Percentiles rank a stretch among this genome's conserved stretches.
phyloP scores from a whole-genome alignment of 805 yeast genomes.

The Yamadazyma insecticola region DNA sequence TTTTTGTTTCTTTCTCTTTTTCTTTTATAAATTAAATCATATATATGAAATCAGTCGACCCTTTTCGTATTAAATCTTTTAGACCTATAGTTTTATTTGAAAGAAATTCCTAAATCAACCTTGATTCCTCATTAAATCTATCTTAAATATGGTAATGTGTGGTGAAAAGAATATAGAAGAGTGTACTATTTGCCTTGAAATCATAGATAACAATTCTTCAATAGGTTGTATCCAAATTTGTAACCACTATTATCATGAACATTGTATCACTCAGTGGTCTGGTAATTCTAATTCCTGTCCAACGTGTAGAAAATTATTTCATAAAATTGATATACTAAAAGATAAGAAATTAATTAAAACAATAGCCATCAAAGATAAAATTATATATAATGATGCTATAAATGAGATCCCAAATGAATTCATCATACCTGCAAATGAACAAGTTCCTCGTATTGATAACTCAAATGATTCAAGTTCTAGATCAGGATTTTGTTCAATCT shows the following conservation, averaged over 20 bases:
- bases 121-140: no score
- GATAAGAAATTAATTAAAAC: slow-evolving; percentile 3
- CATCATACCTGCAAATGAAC: slow-evolving; percentile 17
- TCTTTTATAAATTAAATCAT: no score
- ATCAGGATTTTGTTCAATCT: slow-evolving; percentile 13
- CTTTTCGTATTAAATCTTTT: no score
- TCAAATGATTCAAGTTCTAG: neutral
- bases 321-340: slow-evolving; percentile 23
- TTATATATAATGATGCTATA: slow-evolving; percentile 32
- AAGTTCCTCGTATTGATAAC: neutral
- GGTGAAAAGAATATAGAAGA: no score
- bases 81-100: no score
- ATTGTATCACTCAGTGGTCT: slow-evolving; percentile 57
- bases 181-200: slow-evolving; percentile 61
- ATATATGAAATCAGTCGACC: no score
- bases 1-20: no score
- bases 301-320: slow-evolving; percentile 49
- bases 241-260: slow-evolving; percentile 51
- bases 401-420: slow-evolving; percentile 33
- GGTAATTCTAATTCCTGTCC: slow-evolving; percentile 57
- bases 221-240: slow-evolving; percentile 34
- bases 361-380: slow-evolving; percentile 24
- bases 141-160: no score
- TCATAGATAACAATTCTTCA: slow-evolving; percentile 9
- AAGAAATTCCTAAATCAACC: no score